Percentiles rank a stretch among this genome's conserved stretches.
These are phyloP conservation scores for Magnusiomyces sp. DNA, from an alignment of 1,139 yeast species.

Conservation along the genomic window DNA sequence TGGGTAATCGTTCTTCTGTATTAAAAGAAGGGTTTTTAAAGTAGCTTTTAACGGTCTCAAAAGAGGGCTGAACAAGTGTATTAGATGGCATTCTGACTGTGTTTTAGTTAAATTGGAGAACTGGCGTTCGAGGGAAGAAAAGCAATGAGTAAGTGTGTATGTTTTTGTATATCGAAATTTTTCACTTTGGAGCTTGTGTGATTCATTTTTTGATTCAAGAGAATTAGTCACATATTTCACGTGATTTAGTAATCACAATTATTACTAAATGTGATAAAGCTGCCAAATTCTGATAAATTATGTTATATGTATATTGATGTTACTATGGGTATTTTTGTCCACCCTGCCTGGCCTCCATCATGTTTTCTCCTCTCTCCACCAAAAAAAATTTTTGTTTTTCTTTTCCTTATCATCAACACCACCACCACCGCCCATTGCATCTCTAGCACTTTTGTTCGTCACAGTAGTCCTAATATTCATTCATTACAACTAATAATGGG, in stretches of 20 bases:
- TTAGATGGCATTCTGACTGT: not conserved
- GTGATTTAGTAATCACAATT: too few relatives aligned
- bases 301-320: conserved; percentile 21
- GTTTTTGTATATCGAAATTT: conserved; percentile 14
- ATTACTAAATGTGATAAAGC: too few relatives aligned
- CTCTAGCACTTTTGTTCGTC: not conserved
- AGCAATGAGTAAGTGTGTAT: not conserved
- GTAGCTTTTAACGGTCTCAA: conserved; percentile 7
- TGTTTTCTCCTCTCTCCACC: conserved; percentile 11
- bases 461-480: not conserved
- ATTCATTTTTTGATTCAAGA: not conserved
- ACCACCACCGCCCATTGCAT: conserved; percentile 11
- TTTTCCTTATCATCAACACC: conserved; percentile 46
- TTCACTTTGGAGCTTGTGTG: not conserved
- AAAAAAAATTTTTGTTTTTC: conserved; percentile 23
- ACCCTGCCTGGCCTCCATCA: too few relatives aligned
- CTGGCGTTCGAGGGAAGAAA: not conserved
- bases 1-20: conserved; percentile 23
- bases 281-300: too few relatives aligned
- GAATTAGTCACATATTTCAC: not conserved
- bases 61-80: conserved; percentile 9
- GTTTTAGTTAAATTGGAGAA: not conserved
- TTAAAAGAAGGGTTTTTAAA: not conserved
- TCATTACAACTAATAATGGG: conserved; percentile 44
- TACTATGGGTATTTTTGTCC: conserved; percentile 12